These are phyloP conservation scores for Meyerozyma sp. DNA, from an alignment of 1,139 yeast species.

Conservation along the genomic window DNA sequence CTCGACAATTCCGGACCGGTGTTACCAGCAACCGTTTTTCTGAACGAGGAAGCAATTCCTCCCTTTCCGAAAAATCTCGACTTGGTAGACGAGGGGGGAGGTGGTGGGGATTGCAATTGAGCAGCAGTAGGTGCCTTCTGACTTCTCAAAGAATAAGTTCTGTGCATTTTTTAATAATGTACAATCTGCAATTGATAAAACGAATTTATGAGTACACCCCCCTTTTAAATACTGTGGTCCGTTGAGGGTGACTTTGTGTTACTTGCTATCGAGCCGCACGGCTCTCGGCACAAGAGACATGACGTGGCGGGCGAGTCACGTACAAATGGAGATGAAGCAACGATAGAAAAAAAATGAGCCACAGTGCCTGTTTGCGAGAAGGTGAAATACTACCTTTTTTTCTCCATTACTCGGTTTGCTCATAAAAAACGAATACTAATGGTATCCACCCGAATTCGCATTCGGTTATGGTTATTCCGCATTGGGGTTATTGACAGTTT, in stretches of 20 bases:
- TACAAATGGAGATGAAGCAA: not conserved
- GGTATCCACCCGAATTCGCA: not conserved
- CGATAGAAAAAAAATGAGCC: not conserved
- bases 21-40: slow-evolving; percentile 87
- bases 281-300: not conserved
- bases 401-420: too few relatives aligned
- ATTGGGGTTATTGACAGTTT: not conserved
- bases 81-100: slow-evolving; percentile 86
- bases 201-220: not conserved
- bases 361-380: not conserved
- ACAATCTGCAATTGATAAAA: not conserved
- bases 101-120: slow-evolving; percentile 90
- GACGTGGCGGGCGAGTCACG: not conserved
- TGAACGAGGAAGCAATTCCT: slow-evolving; percentile 74
- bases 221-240: not conserved
- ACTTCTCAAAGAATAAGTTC: slow-evolving; percentile 95
- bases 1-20: slow-evolving; percentile 94
- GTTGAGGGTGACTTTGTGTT: not conserved
- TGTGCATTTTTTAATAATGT: slow-evolving; percentile 60
- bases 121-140: slow-evolving; percentile 96
- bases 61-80: slow-evolving; percentile 89
- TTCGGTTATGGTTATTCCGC: not conserved
- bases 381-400: too few relatives aligned
- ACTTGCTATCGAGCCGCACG: slow-evolving; percentile 1
- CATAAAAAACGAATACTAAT: too few relatives aligned